Conservation (phyloP, 2,329 filamentous ascomycete species). For the Colletotrichum magnum region DNA sequence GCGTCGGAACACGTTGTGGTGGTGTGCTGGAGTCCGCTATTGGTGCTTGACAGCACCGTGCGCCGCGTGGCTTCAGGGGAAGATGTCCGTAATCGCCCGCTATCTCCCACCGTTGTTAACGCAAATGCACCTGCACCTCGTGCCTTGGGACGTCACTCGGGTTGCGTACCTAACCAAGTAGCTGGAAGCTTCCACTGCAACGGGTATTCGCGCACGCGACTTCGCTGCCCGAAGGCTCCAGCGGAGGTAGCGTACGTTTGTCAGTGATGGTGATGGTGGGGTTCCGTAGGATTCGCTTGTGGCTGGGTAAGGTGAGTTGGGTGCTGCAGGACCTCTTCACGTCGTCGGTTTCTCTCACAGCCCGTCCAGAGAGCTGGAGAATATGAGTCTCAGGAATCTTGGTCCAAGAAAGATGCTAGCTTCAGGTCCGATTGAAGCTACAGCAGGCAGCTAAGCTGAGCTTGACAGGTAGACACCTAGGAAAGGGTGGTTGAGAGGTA, state of each 20-base stretch:
- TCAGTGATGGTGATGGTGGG: background rate
- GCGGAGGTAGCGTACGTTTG: background rate
- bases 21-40: slow-evolving; percentile 12
- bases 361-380: background rate
- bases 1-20: slow-evolving; percentile 2
- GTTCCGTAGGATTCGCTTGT: slow-evolving; percentile 17
- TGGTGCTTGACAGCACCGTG: slow-evolving; percentile 18
- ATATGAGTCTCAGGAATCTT: background rate
- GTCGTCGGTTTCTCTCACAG: background rate
- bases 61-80: slow-evolving; percentile 28
- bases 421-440: background rate
- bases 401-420: too few relatives aligned
- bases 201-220: slow-evolving; percentile 30
- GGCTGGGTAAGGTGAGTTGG: slow-evolving; percentile 18
- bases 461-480: too few relatives aligned
- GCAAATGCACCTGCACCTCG: too few relatives aligned
- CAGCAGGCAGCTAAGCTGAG: background rate
- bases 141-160: too few relatives aligned
- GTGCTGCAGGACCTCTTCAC: background rate
- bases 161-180: background rate
- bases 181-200: background rate
- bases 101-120: background rate
- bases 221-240: slow-evolving; percentile 12
- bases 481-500: background rate
- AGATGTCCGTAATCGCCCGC: slow-evolving; percentile 6